Percentiles rank a stretch among this genome's conserved stretches.
These are phyloP conservation scores for Penicillium sp. DNA, from an alignment of 2,329 filamentous ascomycete genomes.

Conservation along the genomic window DNA sequence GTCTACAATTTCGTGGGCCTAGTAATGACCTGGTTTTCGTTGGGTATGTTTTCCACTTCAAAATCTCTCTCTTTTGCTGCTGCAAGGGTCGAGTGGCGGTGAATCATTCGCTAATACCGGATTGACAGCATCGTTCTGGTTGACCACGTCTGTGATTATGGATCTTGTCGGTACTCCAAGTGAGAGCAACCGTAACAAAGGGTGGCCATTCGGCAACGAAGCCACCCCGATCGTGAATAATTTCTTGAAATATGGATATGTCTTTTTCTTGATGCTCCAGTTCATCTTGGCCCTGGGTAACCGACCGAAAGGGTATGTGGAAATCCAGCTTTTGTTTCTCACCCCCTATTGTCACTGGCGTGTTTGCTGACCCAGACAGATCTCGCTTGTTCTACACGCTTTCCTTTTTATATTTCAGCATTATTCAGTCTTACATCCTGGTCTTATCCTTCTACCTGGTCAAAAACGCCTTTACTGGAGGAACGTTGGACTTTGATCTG, in stretches of 20 bases:
- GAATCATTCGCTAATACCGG: neutral
- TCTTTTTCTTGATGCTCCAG: constrained; percentile 84
- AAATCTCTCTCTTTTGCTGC: neutral
- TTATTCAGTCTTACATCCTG: constrained; percentile 84
- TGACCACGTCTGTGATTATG: constrained; percentile 23
- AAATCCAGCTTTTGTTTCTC: neutral
- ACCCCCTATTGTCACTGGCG: neutral
- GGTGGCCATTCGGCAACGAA: constrained; percentile 21
- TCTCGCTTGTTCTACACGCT: constrained; percentile 78
- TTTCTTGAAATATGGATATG: constrained; percentile 80
- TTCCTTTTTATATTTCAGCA: constrained; percentile 77
- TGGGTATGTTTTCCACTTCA: constrained; percentile 39
- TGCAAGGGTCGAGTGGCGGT: constrained; percentile 5
- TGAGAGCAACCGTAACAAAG: constrained; percentile 14
- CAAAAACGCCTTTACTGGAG: constrained; percentile 64
- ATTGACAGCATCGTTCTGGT: constrained; percentile 19
- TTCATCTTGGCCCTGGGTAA: constrained; percentile 95
- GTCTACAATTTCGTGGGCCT: constrained; percentile 85
- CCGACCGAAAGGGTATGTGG: constrained; percentile 71
- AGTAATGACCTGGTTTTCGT: constrained; percentile 79
- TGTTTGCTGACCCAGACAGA: constrained; percentile 1
- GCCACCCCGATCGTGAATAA: constrained; percentile 75
- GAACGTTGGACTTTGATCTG: constrained; percentile 55
- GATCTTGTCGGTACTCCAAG: constrained; percentile 23
- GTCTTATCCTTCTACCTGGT: constrained; percentile 83